Evolutionary conservation across 257 asterid species (phyloP).

Genomic region (Solanum piurae): DNA sequence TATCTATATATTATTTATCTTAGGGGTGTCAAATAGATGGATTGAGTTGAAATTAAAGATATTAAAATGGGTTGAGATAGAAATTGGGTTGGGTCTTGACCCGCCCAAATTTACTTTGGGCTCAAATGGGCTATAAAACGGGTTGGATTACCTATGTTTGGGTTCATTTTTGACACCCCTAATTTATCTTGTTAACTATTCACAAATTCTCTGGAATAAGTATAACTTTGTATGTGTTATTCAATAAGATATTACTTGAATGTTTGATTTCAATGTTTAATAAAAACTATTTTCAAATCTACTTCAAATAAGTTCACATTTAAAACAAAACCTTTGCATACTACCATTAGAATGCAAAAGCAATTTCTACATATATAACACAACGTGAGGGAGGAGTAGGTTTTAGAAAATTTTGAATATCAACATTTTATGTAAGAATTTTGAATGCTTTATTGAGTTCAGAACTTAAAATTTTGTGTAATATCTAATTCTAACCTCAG

Average conservation of each 20-base stretch:
- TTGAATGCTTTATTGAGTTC: fast-evolving
- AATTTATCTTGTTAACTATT: background rate
- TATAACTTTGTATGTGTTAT: background rate
- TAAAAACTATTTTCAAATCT: too few species aligned
- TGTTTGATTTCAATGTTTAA: too few species aligned
- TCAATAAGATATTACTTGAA: background rate
- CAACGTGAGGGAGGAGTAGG: background rate
- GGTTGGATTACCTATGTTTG: too few species aligned
- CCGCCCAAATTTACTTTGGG: too few species aligned
- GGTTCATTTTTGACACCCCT: too few species aligned
- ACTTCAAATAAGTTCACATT: background rate
- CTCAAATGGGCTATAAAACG: too few species aligned
- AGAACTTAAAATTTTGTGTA: fast-evolving
- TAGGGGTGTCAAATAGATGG: too few species aligned
- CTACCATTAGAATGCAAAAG: background rate
- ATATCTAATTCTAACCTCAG: background rate
- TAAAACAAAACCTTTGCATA: background rate
- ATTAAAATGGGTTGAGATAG: too few species aligned
- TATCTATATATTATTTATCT: too few species aligned
- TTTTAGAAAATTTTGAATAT: background rate
- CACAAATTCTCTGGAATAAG: too few species aligned
- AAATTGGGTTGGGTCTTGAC: too few species aligned
- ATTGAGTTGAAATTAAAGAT: too few species aligned
- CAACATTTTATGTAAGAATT: background rate
- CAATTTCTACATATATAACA: background rate